Base-by-base conservation (phyloP, 768 basidiomycete genomes). In the Bullera alba region DNA sequence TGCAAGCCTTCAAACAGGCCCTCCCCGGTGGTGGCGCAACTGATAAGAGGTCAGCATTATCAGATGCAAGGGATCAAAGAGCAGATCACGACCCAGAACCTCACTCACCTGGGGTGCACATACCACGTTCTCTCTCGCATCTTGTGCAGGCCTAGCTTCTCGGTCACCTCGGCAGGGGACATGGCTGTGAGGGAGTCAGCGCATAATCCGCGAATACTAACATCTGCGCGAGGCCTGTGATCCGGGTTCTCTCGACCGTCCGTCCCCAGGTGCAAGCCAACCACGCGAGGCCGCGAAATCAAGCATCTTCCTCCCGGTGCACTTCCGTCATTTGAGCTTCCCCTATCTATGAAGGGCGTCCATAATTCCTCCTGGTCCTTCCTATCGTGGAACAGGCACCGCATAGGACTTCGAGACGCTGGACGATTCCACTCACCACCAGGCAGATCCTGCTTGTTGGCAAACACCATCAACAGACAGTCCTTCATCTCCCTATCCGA, bases 61-160 rank as follows among this genome's bases (percentile, higher is more conserved):
- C 23, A 12, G 23, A 7, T 29, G 21, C n/a, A 42, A 10, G 4
- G 27, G 21, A 23, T 8, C n/a, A 14, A 36, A 32, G 14, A 12
- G 8, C 37, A 21, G 22, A 39, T 10, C 37, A 12, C n/a, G n/a
- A n/a, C n/a, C n/a, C n/a, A n/a, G n/a, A n/a, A n/a, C 19, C 3
- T 16, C 10, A 58, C 81, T 62, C 74, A 93, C 86, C 91, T 95
- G 44, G 93, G 93, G 76, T 97, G 93, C 46, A 96, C 92, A 80
- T 96, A 97, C 93, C 93, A 97, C 73, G 86, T 90, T 54, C 93
- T 79, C 67, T 96, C 92, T 53, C 88, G 84, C 93, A 97, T 96
- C 61, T 85, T 79, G 73, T 95, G 87, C 58, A 97, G 77, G 32
- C 92, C 92, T 36, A 97, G 76, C 73, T 93, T 95, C 75, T 96